Evolutionary conservation across 495 filamentous ascomycete genomes (phyloP).

Genomic region (Aspergillus ellipticus): DNA sequence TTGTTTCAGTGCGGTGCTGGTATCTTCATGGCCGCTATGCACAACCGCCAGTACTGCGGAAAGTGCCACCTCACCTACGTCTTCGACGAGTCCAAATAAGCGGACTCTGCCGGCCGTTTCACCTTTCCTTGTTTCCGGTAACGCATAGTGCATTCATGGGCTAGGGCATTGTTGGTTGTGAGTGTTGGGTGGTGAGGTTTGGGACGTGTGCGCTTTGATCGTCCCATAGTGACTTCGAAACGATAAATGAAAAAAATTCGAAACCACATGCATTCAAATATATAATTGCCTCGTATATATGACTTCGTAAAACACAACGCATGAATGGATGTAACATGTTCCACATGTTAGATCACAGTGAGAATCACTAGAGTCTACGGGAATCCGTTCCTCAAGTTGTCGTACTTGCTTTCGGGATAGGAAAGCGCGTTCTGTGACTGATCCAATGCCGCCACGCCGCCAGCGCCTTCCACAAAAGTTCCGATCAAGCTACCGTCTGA

Average conservation of each 20-base stretch:
- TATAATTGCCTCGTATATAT: not conserved
- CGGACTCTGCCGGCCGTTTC: constrained; percentile 23
- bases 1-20: constrained; percentile 83
- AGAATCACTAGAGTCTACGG: constrained; percentile 2
- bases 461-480: constrained; percentile 51
- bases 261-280: constrained; percentile 3
- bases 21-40: constrained; percentile 99
- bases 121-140: constrained; percentile 18
- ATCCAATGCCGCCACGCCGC: constrained; percentile 50
- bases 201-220: constrained; percentile 20
- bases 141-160: constrained; percentile 16
- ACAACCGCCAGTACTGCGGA: constrained; percentile 99
- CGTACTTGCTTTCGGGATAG: constrained; percentile 76
- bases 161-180: constrained; percentile 19
- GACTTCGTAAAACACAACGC: not conserved
- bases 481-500: constrained; percentile 60
- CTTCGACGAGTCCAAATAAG: constrained; percentile 81
- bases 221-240: constrained; percentile 17
- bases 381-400: constrained; percentile 62
- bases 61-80: constrained; percentile 99
- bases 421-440: constrained; percentile 60
- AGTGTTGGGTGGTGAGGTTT: constrained; percentile 12
- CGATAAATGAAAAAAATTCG: constrained; percentile 15
- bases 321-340: constrained; percentile 1
- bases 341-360: not conserved